A percentile compares a stretch with the other conserved stretches of the same genome.
Conservation (phyloP, 257 asterid genomes). For the Solanum lycopersicoides region DNA sequence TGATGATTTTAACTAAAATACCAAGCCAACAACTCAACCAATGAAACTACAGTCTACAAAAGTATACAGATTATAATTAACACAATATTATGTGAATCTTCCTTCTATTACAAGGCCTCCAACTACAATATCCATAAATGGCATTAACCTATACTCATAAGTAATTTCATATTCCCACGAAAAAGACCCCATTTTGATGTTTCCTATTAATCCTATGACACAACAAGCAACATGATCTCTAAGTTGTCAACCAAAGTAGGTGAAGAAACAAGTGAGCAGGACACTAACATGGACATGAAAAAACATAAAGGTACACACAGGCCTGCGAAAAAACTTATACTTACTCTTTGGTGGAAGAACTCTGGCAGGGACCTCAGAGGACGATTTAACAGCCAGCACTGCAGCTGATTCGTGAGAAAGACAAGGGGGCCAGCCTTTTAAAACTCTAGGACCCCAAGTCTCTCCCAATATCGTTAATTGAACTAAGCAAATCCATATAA, state of each 20-base stretch:
- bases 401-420: conserved; percentile 57
- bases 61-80: not conserved
- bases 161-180: not conserved
- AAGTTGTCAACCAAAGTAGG: not conserved
- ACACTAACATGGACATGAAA: not conserved
- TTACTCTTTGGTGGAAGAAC: conserved; percentile 92
- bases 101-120: not conserved
- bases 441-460: conserved; percentile 76
- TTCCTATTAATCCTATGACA: not conserved
- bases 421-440: conserved; percentile 90
- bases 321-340: conserved; percentile 5
- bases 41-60: not conserved
- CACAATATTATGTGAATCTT: not conserved
- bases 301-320: not conserved
- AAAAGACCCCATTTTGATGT: not conserved
- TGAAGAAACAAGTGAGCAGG: not conserved
- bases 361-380: conserved; percentile 34
- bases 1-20: not conserved
- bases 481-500: conserved; percentile 89
- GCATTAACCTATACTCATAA: not conserved
- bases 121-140: not conserved
- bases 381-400: conserved; percentile 47
- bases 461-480: conserved; percentile 85
- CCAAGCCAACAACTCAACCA: not conserved
- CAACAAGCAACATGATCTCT: not conserved